These are phyloP conservation scores for Neoboletus subvelutipes DNA, from an alignment of 768 basidiomycete genomes.

Conservation along the genomic window DNA sequence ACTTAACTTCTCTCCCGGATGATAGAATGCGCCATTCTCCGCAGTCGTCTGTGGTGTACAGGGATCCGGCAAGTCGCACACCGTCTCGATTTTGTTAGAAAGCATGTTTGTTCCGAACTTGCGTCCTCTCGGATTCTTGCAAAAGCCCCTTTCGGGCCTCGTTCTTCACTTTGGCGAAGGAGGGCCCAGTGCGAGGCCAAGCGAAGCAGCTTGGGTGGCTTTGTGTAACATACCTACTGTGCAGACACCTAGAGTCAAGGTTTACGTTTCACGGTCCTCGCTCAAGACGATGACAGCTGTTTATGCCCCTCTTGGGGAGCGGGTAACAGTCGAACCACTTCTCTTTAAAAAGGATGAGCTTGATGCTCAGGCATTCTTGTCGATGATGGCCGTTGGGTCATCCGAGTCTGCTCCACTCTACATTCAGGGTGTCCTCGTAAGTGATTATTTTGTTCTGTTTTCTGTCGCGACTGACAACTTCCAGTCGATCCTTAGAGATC, in stretches of 20 bases:
- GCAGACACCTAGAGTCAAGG: constrained; percentile 36
- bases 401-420: constrained; percentile 65
- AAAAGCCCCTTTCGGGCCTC: constrained; percentile 58
- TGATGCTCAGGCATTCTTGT: constrained; percentile 65
- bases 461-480: constrained; percentile 10
- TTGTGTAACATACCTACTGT: constrained; percentile 36
- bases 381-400: constrained; percentile 71
- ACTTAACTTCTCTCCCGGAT: not conserved
- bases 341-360: constrained; percentile 58
- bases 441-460: constrained; percentile 16
- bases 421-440: constrained; percentile 64
- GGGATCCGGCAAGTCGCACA: constrained; percentile 76
- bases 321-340: constrained; percentile 54
- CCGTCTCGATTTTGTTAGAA: constrained; percentile 65
- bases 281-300: constrained; percentile 58
- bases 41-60: constrained; percentile 77
- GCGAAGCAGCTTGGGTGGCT: constrained; percentile 66
- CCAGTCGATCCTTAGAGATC: constrained; percentile 60
- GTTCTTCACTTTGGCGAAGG: constrained; percentile 73
- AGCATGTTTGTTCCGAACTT: constrained; percentile 63
- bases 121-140: constrained; percentile 47
- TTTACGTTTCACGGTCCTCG: constrained; percentile 63
- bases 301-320: constrained; percentile 50
- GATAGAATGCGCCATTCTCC: constrained; percentile 71
- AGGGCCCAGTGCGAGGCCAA: constrained; percentile 53